phyloP scores from a whole-genome alignment of 2,329 filamentous ascomycete species.

The Apiospora sp. region DNA sequence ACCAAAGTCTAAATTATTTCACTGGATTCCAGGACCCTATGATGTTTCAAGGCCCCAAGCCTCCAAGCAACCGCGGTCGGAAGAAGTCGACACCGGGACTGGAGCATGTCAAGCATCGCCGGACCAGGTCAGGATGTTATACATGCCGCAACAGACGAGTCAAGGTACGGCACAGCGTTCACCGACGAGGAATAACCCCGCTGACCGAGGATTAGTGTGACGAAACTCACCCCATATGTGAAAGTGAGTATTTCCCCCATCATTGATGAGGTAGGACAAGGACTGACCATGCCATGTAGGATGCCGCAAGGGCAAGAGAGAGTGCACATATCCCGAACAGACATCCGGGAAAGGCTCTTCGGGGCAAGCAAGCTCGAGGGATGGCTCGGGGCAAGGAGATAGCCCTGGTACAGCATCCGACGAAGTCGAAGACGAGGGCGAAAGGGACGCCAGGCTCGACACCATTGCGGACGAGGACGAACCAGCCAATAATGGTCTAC shows the following conservation, averaged over 20 bases:
- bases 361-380: slow-evolving; percentile 47
- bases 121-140: slow-evolving; percentile 91
- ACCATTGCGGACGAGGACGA: slow-evolving; percentile 66
- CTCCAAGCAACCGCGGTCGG: slow-evolving; percentile 52
- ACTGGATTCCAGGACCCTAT: slow-evolving; percentile 58
- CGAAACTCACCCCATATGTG: slow-evolving; percentile 85
- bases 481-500: slow-evolving; percentile 38
- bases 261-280: not conserved
- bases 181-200: slow-evolving; percentile 31
- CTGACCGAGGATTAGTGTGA: slow-evolving; percentile 74
- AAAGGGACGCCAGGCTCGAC: slow-evolving; percentile 54
- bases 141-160: slow-evolving; percentile 90
- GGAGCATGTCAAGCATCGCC: slow-evolving; percentile 89
- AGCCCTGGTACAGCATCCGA: slow-evolving; percentile 65
- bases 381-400: slow-evolving; percentile 48
- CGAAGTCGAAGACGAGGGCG: slow-evolving; percentile 53
- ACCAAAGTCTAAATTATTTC: slow-evolving; percentile 58
- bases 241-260: slow-evolving; percentile 60
- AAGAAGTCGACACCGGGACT: slow-evolving; percentile 59
- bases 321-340: slow-evolving; percentile 88
- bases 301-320: slow-evolving; percentile 89
- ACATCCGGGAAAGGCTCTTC: slow-evolving; percentile 53
- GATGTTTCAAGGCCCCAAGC: slow-evolving; percentile 56
- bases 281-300: slow-evolving; percentile 54
- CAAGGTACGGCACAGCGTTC: slow-evolving; percentile 61